Percentiles rank a stretch among this genome's conserved stretches.
Evolutionary conservation across 257 asterid genomes (phyloP).

Genomic region (Apocynum venetum): DNA sequence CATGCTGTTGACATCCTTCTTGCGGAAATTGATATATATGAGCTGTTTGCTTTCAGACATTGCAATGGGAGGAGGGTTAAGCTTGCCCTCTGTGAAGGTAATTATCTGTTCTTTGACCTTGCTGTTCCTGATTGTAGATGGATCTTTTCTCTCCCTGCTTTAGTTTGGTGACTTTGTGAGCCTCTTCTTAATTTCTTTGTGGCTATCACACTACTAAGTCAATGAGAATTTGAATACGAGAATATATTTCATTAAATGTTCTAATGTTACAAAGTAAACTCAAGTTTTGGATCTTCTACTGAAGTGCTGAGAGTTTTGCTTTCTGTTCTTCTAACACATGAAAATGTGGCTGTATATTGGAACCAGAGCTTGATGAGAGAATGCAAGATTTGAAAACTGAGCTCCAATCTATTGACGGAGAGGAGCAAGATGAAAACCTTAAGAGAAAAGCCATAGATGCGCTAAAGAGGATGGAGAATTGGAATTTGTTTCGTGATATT

Average conservation of each 20-base stretch:
- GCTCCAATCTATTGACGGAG: conserved; percentile 80
- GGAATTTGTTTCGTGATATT: conserved; percentile 87
- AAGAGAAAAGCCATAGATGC: conserved; percentile 82
- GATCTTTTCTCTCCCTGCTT: not conserved
- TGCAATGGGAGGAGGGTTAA: conserved; percentile 93
- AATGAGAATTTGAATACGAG: not conserved
- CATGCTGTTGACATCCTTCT: conserved; percentile 88
- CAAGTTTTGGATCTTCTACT: not conserved
- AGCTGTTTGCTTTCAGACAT: conserved; percentile 91
- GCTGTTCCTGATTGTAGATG: not conserved
- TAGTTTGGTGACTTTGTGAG: not conserved
- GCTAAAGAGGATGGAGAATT: conserved; percentile 91
- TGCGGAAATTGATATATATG: conserved; percentile 97
- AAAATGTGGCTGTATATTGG: conserved; percentile 18
- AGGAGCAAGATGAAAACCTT: conserved; percentile 72
- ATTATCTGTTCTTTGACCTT: conserved; percentile 15
- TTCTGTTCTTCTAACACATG: not conserved
- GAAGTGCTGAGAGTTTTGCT: not conserved
- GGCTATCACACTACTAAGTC: not conserved
- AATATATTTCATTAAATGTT: not conserved
- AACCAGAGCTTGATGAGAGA: conserved; percentile 97
- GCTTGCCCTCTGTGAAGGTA: conserved; percentile 98
- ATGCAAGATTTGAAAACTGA: conserved; percentile 89
- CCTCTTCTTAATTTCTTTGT: not conserved
- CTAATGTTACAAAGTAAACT: not conserved